A percentile compares a stretch with the other conserved stretches of the same genome.
These are phyloP conservation scores for Coemansia sp. DNA, from an alignment of 192 early-diverging fungal species.

Conservation along the genomic window DNA sequence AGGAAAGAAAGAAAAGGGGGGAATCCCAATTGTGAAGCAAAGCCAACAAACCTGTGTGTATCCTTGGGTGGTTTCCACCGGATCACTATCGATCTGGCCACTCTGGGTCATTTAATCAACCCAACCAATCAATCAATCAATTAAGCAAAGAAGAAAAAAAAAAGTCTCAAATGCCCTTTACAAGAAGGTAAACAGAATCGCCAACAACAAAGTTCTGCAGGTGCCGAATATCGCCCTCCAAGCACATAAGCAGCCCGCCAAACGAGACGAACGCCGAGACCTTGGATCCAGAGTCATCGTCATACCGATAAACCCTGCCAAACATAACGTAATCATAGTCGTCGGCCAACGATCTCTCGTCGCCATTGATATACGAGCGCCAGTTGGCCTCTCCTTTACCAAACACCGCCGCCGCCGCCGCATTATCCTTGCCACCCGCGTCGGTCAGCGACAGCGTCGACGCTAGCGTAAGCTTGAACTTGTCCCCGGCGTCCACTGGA, in stretches of 20 bases:
- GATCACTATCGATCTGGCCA: neutral
- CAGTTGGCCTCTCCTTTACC: constrained; percentile 55
- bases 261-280: constrained; percentile 84
- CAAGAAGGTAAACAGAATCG: constrained; percentile 87
- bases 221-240: constrained; percentile 82
- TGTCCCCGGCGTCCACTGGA: constrained; percentile 80
- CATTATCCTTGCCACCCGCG: constrained; percentile 28
- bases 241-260: constrained; percentile 88
- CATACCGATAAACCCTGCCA: constrained; percentile 95
- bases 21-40: too few species aligned
- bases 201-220: constrained; percentile 83
- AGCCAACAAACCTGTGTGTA: neutral
- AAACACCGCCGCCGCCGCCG: constrained; percentile 35
- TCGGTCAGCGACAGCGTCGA: constrained; percentile 64
- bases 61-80: neutral
- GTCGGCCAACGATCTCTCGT: constrained; percentile 78
- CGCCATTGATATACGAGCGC: constrained; percentile 57
- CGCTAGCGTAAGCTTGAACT: constrained; percentile 80
- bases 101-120: too few species aligned
- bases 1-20: too few species aligned
- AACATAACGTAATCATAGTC: constrained; percentile 99
- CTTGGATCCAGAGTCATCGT: constrained; percentile 73
- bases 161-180: constrained; percentile 54
- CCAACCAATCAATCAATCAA: neutral
- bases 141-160: neutral